phyloP scores from a whole-genome alignment of 192 early-diverging fungal genomes.

The Linnemannia hyalina region DNA sequence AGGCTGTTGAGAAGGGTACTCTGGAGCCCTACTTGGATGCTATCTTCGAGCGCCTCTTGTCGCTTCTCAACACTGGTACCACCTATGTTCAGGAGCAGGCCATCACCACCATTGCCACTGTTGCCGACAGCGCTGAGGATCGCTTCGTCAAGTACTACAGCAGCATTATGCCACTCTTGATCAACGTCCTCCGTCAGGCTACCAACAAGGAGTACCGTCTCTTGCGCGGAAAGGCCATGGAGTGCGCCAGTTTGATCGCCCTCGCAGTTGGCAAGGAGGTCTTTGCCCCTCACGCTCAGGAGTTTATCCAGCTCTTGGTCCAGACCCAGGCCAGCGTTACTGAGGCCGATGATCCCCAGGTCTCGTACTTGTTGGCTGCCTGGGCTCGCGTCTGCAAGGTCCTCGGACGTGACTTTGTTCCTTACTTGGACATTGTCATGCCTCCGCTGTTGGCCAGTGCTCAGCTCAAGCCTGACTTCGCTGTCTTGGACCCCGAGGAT shows the following conservation, averaged over 20 bases:
- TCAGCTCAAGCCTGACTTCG: slow-evolving; percentile 94
- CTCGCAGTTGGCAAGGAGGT: slow-evolving; percentile 93
- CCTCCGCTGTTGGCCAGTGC: slow-evolving; percentile 90
- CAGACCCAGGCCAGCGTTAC: slow-evolving; percentile 83
- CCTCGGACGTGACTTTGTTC: slow-evolving; percentile 94
- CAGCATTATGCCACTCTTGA: slow-evolving; percentile 95
- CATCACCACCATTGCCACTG: slow-evolving; percentile 96
- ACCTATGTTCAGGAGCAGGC: slow-evolving; percentile 99
- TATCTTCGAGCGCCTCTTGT: slow-evolving; percentile 88
- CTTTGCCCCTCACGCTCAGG: slow-evolving; percentile 82
- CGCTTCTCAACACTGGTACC: slow-evolving; percentile 85
- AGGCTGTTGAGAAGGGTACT: slow-evolving; percentile 85
- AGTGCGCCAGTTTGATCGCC: slow-evolving; percentile 96
- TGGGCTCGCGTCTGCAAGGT: slow-evolving; percentile 99
- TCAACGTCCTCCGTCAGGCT: slow-evolving; percentile 89
- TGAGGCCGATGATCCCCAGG: slow-evolving; percentile 95
- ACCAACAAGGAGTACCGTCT: slow-evolving; percentile 89
- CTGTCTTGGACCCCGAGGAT: slow-evolving; percentile 86
- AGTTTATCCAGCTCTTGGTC: slow-evolving; percentile 86
- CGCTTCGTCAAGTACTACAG: slow-evolving; percentile 93
- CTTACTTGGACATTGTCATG: slow-evolving; percentile 92
- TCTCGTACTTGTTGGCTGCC: slow-evolving; percentile 91
- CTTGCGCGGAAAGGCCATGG: slow-evolving; percentile 96
- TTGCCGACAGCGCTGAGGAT: slow-evolving; percentile 95
- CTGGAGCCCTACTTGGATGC: slow-evolving; percentile 92